A percentile compares a stretch with the other conserved stretches of the same genome.
Evolutionary conservation across 2,329 filamentous ascomycete species (phyloP).

Genomic region (Penicillium brevicompactum): DNA sequence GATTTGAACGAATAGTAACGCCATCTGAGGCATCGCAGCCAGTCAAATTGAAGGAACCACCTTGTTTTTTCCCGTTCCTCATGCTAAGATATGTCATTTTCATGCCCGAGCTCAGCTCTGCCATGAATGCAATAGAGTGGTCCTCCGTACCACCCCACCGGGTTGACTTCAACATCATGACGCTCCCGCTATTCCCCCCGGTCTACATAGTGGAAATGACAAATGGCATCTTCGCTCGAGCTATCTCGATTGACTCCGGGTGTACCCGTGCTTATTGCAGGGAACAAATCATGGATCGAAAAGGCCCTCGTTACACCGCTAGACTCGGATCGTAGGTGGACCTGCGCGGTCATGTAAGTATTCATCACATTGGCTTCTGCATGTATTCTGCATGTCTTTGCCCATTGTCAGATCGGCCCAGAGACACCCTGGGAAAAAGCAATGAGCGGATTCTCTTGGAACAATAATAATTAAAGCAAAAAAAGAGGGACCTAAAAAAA

Average conservation of each 20-base stretch:
- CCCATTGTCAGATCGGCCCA: slow-evolving; percentile 12
- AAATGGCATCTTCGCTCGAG: background rate
- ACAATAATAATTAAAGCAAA: background rate
- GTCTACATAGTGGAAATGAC: background rate
- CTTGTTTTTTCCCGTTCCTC: background rate
- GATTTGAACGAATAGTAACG: slow-evolving; percentile 15
- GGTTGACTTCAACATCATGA: slow-evolving; percentile 8
- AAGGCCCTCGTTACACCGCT: slow-evolving; percentile 27
- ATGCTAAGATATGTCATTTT: slow-evolving; percentile 30
- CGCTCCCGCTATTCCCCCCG: too few species aligned
- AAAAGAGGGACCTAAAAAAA: background rate
- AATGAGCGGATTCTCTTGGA: background rate
- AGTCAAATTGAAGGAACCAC: slow-evolving; percentile 12
- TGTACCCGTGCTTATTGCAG: slow-evolving; percentile 1
- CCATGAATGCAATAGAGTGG: slow-evolving; percentile 21
- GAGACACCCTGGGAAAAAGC: background rate
- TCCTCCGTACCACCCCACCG: slow-evolving; percentile 17
- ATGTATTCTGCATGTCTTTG: slow-evolving; percentile 9
- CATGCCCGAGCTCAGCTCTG: slow-evolving; percentile 23
- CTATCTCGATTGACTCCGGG: background rate
- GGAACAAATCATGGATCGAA: slow-evolving; percentile 6
- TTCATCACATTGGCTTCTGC: slow-evolving; percentile 24
- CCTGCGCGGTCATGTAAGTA: slow-evolving; percentile 14
- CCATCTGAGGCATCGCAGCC: slow-evolving; percentile 10
- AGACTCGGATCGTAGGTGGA: slow-evolving; percentile 22